Evolutionary conservation across 768 basidiomycete species (phyloP), one percentile per base, ranked within the genome.

Genomic region (Pulveroboletus ravenelii): DNA sequence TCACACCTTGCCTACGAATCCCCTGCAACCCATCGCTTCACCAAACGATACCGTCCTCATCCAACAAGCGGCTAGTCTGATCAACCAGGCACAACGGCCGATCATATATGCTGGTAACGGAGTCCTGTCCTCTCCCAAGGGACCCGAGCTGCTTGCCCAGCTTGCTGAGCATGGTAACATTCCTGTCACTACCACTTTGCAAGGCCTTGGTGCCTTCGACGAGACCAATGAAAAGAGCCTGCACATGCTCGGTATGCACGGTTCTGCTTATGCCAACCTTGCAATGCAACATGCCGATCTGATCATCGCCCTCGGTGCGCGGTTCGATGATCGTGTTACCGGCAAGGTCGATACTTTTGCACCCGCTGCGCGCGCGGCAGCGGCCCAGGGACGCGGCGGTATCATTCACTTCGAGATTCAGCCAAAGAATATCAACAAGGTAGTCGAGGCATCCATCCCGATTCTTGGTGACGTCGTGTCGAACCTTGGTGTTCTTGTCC

Each of bases 191-290:
- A 98, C 96, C 17, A 97, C 95, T 37, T 72, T 99, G 10, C 94
- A 95, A 63, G 96, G 95, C 49, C 84, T 99, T 40, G 96, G 96
- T 54, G 86, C 89, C 3, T 99, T 89, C 64, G 93, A 98, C 71
- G 96, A 99, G 76, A 81, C 78, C 46, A 80, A 92, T 69, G 82
- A 85, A 32, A 82, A 78, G 69, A 86, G 87, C 56, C 72, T 99
- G 64, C 93, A 97, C 69, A 98, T 98, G 95, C 81, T 99, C 48
- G 95, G 95, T 51, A 97, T 98, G 96, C 96, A 98, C 74, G 96
- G 96, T 5, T 84, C 84, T 27, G 93, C 94, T 5, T 97, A 97
- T 62, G 96, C 96, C 61, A 99, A 99, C 73, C 72, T 96, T 38
- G 95, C 95, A 4, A 98, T 99, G 81, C 96, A 99, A 72, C 75